Evolutionary conservation across 78 protist genomes (phyloP), one percentile per base, ranked within the genome.

Genomic region (Cavenderia fasciculata): DNA sequence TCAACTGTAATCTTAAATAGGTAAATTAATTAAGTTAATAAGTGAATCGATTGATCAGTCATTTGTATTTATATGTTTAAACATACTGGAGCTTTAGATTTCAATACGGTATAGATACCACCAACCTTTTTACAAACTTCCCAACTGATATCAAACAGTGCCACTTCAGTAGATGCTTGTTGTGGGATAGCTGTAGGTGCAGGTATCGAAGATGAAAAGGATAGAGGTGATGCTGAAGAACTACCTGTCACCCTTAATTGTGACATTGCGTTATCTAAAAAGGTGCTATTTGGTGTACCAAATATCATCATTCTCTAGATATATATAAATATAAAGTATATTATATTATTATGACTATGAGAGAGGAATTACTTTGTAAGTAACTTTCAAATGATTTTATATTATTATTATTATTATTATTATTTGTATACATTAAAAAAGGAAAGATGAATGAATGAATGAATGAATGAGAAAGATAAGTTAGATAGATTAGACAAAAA

Each of bases 101-200:
- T 74, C 66, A 96, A 46, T 6, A 96, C 98, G 2, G 98, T 96
- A 76, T 96, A 95, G 69, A 96, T 96, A 61, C 98, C 98, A 29
- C 98, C 98, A 4, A 94, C 95, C 34, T 85, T 69, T 27, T 82
- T 82, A 1, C 79, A 76, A 27, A 82, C 90, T 57, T 82, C 90
- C 90, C 90, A 82, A 14, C 77, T 46, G 34, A 82, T 41, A 68
- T 82, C 90, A 59, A 82, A 82, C 10, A 82, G 47, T 40, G 73
- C 90, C 33, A 63, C 72, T 11, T 63, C 38, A 3, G 63, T 36
- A 23, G 63, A 4, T 2, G 63, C 63, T 27, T 29, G 10, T 44
- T 11, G 38, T 33, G 73, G 51, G 2, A 49, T 41, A n/a, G 49
- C 52, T 5, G 33, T 40, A 25, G 40, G 38, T 52, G 31, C 23